Evolutionary conservation across 257 asterid species (phyloP).

Genomic region (Coffea eugenioides): DNA sequence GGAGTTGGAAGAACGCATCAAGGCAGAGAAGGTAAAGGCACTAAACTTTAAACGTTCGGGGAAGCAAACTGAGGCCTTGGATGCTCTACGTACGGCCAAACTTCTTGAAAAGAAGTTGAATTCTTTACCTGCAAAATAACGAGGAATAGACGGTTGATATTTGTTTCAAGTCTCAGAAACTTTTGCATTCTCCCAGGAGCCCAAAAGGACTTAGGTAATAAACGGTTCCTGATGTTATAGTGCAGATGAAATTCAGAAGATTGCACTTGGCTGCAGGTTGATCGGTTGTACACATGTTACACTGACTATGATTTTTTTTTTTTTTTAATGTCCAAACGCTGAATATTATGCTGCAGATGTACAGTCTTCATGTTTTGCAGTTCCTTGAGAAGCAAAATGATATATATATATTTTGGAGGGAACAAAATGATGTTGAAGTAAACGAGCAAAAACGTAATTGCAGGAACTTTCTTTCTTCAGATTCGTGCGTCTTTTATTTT

Average conservation of each 20-base stretch:
- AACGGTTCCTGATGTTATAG: background rate
- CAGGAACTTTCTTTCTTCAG: background rate
- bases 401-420: too few species aligned
- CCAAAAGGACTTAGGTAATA: background rate
- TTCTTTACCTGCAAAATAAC: constrained; percentile 41
- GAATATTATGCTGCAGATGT: background rate
- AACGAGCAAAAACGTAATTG: background rate
- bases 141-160: background rate
- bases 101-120: constrained; percentile 75
- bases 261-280: background rate
- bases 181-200: background rate
- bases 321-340: too few species aligned
- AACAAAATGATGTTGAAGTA: background rate
- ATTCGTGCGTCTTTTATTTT: background rate
- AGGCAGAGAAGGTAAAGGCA: constrained; percentile 79
- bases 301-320: background rate
- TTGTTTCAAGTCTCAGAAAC: background rate
- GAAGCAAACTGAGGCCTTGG: constrained; percentile 85
- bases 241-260: background rate
- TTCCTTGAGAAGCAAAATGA: background rate
- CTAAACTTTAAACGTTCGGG: constrained; percentile 79
- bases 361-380: background rate
- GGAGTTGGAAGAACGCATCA: constrained; percentile 57
- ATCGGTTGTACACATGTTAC: background rate
- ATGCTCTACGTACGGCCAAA: constrained; percentile 71